Evolutionary conservation across 2,329 filamentous ascomycete genomes (phyloP).

Genomic region (Pyrenophora tritici-repentis): DNA sequence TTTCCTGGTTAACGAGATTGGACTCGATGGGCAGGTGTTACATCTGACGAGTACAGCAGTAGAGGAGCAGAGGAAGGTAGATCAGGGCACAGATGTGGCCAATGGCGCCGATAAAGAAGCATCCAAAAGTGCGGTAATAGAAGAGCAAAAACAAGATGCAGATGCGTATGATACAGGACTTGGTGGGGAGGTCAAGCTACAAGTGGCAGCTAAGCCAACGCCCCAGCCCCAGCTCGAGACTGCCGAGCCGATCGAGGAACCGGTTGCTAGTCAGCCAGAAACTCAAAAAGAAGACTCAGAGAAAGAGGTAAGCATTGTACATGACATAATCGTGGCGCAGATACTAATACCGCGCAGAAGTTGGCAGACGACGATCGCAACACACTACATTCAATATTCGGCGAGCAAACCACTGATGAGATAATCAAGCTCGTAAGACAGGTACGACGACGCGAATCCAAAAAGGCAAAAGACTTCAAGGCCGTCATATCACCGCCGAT

Average conservation of each 20-base stretch:
- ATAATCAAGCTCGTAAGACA: conserved; percentile 62
- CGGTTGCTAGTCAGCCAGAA: conserved; percentile 1
- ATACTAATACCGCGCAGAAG: conserved; percentile 23
- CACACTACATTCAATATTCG: conserved; percentile 55
- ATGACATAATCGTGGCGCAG: background rate
- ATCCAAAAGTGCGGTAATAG: conserved; percentile 18
- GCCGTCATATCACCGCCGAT: conserved; percentile 60
- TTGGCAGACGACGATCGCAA: conserved; percentile 47
- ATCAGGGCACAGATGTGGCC: conserved; percentile 21
- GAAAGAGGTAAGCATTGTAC: conserved; percentile 19
- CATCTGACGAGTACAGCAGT: conserved; percentile 64
- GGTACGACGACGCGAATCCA: conserved; percentile 58
- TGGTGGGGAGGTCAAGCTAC: conserved; percentile 21
- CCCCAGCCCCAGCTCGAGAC: background rate
- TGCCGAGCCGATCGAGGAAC: conserved; percentile 14
- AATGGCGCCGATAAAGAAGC: conserved; percentile 15
- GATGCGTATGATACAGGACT: conserved; percentile 23
- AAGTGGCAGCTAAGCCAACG: background rate
- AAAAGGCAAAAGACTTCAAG: conserved; percentile 62
- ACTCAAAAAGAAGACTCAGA: conserved; percentile 15
- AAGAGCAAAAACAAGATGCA: conserved; percentile 27
- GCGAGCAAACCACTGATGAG: conserved; percentile 53
- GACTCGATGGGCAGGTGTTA: conserved; percentile 73
- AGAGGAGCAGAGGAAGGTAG: conserved; percentile 22
- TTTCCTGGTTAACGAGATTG: conserved; percentile 90